Base-by-base conservation (phyloP, 1,139 yeast species). In the Candida smagusa region DNA sequence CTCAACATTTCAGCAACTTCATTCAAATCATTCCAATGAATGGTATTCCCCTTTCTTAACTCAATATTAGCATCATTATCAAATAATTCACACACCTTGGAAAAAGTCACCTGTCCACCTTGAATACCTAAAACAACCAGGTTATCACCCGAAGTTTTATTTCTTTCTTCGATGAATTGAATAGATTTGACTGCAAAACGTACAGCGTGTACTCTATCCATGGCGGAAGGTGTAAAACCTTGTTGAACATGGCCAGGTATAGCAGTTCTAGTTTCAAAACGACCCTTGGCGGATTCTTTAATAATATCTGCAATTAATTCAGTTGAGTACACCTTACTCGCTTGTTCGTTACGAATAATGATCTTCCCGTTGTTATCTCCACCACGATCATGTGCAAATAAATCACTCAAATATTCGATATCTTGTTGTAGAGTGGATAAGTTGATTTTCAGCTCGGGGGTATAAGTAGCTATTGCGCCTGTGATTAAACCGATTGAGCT, bases 191-290 rank as follows among this genome's bases (percentile, higher is more conserved):
- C 82, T 4, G 96, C 96, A 60, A 84, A 83, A 59, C 97, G 77
- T 9, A 95, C 84, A 11, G 96, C 96, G 46, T 92, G 77, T 13
- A 90, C 85, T 64, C 97, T 81, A 62, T 92, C 98, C 63, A 89
- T 86, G 6, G 97, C 88, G 3, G 97, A 85, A 29, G 98, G 98
- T 38, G 81, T 78, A 42, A 95, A 96, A 61, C 98, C 98, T 65
- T 92, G 98, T 71, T 92, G 98, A 37, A 89, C 95, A 58, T 92
- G 98, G 22, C 98, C 98, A 9, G 98, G 98, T 39, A 90, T 82
- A 11, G 98, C 98, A 4, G 96, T 89, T 62, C 95, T 84, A 12
- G 95, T 86, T 54, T 90, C 97, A 56, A 89, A 92, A 45, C 75
- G 72, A 36, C 85, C 84, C 36, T 76, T 68, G 30, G 89, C 79